phyloP scores from a whole-genome alignment of 2,329 filamentous ascomycete genomes.

The Lachnellula suecica region DNA sequence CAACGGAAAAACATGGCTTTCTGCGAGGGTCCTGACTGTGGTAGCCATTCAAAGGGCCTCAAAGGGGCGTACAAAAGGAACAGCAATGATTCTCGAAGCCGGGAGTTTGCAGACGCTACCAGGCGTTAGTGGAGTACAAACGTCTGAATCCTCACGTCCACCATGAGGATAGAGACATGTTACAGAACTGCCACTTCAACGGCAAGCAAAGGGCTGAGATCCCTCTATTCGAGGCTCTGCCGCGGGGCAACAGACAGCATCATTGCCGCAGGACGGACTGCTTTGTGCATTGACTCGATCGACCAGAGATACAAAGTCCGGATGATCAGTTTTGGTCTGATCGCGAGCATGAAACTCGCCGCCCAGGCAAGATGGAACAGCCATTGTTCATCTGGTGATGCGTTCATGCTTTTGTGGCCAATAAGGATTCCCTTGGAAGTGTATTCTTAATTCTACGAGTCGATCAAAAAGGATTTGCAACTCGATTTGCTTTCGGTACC shows the following conservation, averaged over 20 bases:
- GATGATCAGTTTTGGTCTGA: constrained; percentile 15
- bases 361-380: constrained; percentile 18
- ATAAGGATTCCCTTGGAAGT: constrained; percentile 4
- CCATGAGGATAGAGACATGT: too few relatives aligned
- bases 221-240: too few relatives aligned
- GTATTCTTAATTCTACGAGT: constrained; percentile 9
- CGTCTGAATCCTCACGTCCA: too few relatives aligned
- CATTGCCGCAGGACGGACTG: too few relatives aligned
- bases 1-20: constrained; percentile 13
- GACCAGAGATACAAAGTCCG: constrained; percentile 7
- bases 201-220: too few relatives aligned
- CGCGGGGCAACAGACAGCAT: too few relatives aligned
- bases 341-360: constrained; percentile 17
- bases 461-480: neutral
- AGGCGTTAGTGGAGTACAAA: constrained; percentile 1
- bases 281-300: constrained; percentile 12
- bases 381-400: constrained; percentile 7
- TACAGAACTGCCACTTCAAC: too few relatives aligned
- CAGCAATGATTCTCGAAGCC: neutral
- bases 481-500: neutral
- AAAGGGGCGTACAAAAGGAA: neutral
- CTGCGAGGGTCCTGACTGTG: constrained; percentile 5
- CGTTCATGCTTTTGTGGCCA: constrained; percentile 3
- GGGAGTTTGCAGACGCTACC: constrained; percentile 1
- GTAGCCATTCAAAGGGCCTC: constrained; percentile 17